Evolutionary conservation across 352 stramenopile species (phyloP).

Genomic region (Phytophthora constricta): DNA sequence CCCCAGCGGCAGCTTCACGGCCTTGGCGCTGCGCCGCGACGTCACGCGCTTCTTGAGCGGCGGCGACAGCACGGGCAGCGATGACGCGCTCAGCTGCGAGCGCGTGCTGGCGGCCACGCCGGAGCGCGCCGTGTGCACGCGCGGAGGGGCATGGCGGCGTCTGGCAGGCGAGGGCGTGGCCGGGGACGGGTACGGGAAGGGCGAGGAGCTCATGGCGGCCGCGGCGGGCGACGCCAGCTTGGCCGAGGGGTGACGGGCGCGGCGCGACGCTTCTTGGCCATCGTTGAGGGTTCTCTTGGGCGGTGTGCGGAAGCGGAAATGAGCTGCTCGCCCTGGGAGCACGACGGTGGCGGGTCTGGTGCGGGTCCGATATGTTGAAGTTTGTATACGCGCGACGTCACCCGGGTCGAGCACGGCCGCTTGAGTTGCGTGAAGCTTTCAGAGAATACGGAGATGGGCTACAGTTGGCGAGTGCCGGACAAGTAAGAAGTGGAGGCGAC

Average conservation of each 20-base stretch:
- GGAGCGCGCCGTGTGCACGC: constrained; percentile 30
- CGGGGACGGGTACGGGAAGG: constrained; percentile 34
- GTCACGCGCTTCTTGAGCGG: constrained; percentile 59
- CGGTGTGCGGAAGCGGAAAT: constrained; percentile 17
- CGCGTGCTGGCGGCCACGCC: constrained; percentile 41
- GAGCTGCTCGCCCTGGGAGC: constrained; percentile 19
- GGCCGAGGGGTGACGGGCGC: constrained; percentile 8
- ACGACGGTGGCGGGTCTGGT: constrained; percentile 32
- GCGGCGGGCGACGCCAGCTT: constrained; percentile 28
- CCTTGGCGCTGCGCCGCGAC: constrained; percentile 38
- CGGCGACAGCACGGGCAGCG: constrained; percentile 49
- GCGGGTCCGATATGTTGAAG: constrained; percentile 21
- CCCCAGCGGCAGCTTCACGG: constrained; percentile 46
- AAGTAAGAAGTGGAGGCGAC: background rate
- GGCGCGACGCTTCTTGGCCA: constrained; percentile 50
- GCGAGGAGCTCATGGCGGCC: constrained; percentile 33
- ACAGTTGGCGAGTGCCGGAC: background rate
- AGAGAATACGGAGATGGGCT: background rate
- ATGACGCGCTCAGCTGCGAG: constrained; percentile 28
- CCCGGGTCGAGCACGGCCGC: background rate
- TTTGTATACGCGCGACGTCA: constrained; percentile 31
- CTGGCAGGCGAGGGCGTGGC: constrained; percentile 17
- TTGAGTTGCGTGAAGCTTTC: background rate
- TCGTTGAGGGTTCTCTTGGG: constrained; percentile 32
- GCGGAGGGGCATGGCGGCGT: constrained; percentile 24